Evolutionary conservation across 805 yeast genomes (phyloP), one percentile per base, ranked within the genome.

Genomic region (Candida tibetensis): DNA sequence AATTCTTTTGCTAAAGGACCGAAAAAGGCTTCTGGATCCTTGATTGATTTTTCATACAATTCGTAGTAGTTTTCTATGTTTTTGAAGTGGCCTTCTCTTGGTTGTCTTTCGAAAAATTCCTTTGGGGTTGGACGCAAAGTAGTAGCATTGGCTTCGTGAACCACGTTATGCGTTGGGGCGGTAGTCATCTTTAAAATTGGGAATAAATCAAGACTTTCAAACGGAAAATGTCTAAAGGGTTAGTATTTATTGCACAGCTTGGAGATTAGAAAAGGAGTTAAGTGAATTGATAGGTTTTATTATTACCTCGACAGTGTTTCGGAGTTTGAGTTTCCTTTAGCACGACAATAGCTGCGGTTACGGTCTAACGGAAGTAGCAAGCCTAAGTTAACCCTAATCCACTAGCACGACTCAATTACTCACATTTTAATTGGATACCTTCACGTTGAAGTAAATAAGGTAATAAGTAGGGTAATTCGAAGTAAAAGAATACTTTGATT

Each of bases 1-100:
- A 78, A 72, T 54, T 82, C 77, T 41, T 72, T 74, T 35, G 96
- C 97, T 60, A 76, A 69, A 35, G 79, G 77, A 33, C 89, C 90
- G 61, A 85, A 90, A 62, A 91, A 90, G 25, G 65, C 73, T 38
- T 77, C 84, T 30, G 98, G 98, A 54, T 85, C 77, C 40, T 77
- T 71, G 47, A 90, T 79, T 17, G 95, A 85, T 70, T 85, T 72
- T 46, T 77, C 61, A 69, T 90, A 86, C 64, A 87, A 54, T 42
- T 69, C 59, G 46, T 77, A 64, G 72, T 90, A 90, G 49, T 87
- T 82, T 8, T 79, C 85, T 36, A 86, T 57, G 28, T 77, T 67
- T 34, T 72, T 64, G 42, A 87, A 57, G 53, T 79, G 78, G 16
- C 91, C 83, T 31, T 69, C 59, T 37, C 72, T 60, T 44, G 87